Evolutionary conservation across 352 stramenopile species (phyloP).

Genomic region (Globisporangium megalacanthum): DNA sequence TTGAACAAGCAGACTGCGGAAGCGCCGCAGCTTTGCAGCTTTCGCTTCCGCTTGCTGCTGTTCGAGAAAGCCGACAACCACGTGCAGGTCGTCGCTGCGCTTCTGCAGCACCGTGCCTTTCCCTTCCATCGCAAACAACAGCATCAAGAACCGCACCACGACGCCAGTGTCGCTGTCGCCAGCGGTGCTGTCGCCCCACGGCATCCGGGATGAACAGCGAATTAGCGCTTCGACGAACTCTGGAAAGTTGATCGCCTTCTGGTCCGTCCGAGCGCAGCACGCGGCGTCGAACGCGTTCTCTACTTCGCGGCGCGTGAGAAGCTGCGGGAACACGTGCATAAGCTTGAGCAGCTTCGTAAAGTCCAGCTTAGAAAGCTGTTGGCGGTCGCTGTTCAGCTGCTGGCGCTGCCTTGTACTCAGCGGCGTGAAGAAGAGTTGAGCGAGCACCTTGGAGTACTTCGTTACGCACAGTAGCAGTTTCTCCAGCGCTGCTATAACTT

Average conservation of each 20-base stretch:
- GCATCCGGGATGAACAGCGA: conserved; percentile 37
- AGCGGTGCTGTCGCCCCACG: conserved; percentile 27
- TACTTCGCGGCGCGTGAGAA: conserved; percentile 51
- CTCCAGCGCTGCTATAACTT: conserved; percentile 22
- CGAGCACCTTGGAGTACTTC: conserved; percentile 35
- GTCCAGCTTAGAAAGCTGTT: conserved; percentile 20
- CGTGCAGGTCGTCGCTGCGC: conserved; percentile 45
- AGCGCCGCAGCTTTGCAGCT: conserved; percentile 33
- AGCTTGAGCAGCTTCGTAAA: conserved; percentile 55
- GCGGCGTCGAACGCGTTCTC: conserved; percentile 37
- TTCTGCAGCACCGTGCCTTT: conserved; percentile 53
- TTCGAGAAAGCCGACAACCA: conserved; percentile 43
- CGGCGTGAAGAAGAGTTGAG: conserved; percentile 34
- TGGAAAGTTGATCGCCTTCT: conserved; percentile 37
- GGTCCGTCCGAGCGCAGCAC: conserved; percentile 17
- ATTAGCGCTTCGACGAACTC: conserved; percentile 61
- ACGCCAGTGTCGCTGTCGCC: conserved; percentile 17
- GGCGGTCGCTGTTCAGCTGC: background rate
- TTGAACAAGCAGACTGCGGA: conserved; percentile 33
- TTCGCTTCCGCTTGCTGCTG: conserved; percentile 34
- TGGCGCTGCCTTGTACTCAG: conserved; percentile 1
- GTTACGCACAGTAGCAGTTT: conserved; percentile 33
- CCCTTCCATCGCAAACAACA: conserved; percentile 76
- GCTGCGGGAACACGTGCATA: conserved; percentile 43
- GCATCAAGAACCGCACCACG: conserved; percentile 66